Conservation (phyloP, 2,329 filamentous ascomycete genomes). For the Raffaelea deltoideospora region DNA sequence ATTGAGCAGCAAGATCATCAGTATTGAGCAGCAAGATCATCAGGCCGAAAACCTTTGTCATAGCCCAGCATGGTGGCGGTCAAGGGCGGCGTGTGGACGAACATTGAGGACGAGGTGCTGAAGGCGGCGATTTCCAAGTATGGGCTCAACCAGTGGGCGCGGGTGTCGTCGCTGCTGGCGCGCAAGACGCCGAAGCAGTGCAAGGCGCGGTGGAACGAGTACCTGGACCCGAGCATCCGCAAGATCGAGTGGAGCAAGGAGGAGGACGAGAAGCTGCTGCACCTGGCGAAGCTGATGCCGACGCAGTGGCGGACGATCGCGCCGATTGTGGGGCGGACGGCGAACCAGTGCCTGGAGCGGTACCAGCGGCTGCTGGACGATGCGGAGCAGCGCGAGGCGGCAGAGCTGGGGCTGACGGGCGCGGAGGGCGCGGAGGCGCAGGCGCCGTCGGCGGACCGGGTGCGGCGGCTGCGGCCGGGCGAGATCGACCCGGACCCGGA, state of each 20-base stretch:
- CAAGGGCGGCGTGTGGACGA: conserved; percentile 62
- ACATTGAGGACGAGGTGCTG: conserved; percentile 87
- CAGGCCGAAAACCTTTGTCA: too few species aligned
- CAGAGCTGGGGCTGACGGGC: conserved; percentile 67
- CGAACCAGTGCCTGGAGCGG: conserved; percentile 90
- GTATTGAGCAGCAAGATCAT: too few species aligned
- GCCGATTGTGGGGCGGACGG: conserved; percentile 87
- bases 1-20: too few species aligned
- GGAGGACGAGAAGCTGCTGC: conserved; percentile 93
- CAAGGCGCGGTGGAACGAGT: conserved; percentile 97
- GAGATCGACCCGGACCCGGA: conserved; percentile 97
- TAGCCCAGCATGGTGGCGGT: conserved; percentile 54
- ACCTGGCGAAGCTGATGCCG: conserved; percentile 95
- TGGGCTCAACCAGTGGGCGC: conserved; percentile 94
- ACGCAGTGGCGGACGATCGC: conserved; percentile 99
- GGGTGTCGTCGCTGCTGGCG: conserved; percentile 89
- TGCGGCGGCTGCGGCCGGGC: conserved; percentile 73
- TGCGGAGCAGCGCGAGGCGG: conserved; percentile 74
- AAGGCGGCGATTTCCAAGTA: conserved; percentile 93
- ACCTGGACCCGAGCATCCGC: conserved; percentile 93
- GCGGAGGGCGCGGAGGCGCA: conserved; percentile 74
- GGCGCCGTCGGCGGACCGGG: conserved; percentile 84
- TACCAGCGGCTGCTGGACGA: conserved; percentile 96
- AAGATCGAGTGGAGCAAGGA: conserved; percentile 99
- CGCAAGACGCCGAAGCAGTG: conserved; percentile 98